A percentile compares a stretch with the other conserved stretches of the same genome.
phyloP scores from a whole-genome alignment of 306 rosid genomes.

The Arachis stenosperma region DNA sequence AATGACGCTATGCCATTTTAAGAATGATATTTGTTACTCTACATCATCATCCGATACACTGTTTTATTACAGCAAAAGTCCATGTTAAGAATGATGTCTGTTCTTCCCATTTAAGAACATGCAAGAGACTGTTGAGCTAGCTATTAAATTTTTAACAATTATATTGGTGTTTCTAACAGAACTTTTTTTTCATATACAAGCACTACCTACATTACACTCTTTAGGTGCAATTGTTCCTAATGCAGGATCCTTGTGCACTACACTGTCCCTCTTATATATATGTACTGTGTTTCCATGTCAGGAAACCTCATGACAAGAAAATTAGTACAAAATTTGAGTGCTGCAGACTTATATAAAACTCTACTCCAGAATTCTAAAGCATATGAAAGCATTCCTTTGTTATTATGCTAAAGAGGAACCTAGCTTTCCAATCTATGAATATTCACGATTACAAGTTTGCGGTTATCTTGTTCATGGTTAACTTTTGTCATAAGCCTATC shows the following conservation, averaged over 20 bases:
- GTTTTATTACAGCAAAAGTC: not conserved
- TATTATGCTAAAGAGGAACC: slow-evolving; percentile 8
- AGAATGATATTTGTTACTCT: not conserved
- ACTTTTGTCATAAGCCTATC: too few species aligned
- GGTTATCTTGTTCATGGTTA: not conserved
- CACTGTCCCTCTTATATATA: not conserved
- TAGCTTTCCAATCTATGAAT: slow-evolving; percentile 1
- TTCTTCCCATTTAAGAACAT: not conserved
- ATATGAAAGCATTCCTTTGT: not conserved
- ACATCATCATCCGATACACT: not conserved
- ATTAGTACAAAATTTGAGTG: not conserved
- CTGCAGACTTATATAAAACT: slow-evolving; percentile 2
- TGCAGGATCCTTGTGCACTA: too few species aligned
- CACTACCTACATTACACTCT: too few species aligned
- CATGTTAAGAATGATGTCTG: not conserved
- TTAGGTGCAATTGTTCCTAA: too few species aligned
- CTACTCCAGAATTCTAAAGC: slow-evolving; percentile 9
- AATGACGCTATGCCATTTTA: slow-evolving; percentile 9
- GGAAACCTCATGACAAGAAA: slow-evolving; percentile 10
- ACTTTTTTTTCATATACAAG: not conserved
- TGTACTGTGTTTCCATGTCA: slow-evolving; percentile 10
- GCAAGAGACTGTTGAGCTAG: too few species aligned
- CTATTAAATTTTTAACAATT: not conserved
- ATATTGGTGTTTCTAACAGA: slow-evolving; percentile 11
- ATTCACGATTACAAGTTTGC: not conserved